phyloP scores from a whole-genome alignment of 73 alveolate genomes.

The Strombidium stylifer region DNA sequence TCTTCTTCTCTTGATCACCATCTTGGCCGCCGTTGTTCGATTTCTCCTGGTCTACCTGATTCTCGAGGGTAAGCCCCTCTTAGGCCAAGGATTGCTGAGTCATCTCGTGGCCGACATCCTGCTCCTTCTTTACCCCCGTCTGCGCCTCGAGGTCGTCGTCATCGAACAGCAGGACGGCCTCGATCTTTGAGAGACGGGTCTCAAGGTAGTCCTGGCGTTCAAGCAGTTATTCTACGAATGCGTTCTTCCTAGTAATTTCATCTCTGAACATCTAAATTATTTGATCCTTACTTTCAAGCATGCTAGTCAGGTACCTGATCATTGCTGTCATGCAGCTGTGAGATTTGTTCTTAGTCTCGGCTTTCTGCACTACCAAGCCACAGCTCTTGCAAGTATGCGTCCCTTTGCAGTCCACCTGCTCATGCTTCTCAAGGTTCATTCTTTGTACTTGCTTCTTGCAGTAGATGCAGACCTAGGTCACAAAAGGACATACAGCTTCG shows the following conservation, averaged over 20 bases:
- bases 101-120: neutral
- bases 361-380: slow-evolving; percentile 4
- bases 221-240: neutral
- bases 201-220: slow-evolving; percentile 9
- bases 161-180: slow-evolving; percentile 4
- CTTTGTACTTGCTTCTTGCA: slow-evolving; percentile 16
- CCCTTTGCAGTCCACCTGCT: slow-evolving; percentile 10
- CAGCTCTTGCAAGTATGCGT: slow-evolving; percentile 18
- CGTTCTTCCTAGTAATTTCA: slow-evolving; percentile 16
- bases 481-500: slow-evolving; percentile 11
- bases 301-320: neutral
- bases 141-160: neutral
- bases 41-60: neutral
- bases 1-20: neutral
- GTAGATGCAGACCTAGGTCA: slow-evolving; percentile 11
- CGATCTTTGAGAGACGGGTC: slow-evolving; percentile 7
- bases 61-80: neutral
- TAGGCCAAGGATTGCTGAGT: neutral
- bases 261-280: slow-evolving; percentile 12
- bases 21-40: neutral
- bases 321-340: slow-evolving; percentile 21
- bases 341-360: neutral
- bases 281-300: slow-evolving; percentile 22
- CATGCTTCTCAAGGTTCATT: slow-evolving; percentile 21
- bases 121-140: neutral